These are phyloP conservation scores for Coelastrella sp. DNA, from an alignment of 139 green algal genomes.

Conservation along the genomic window DNA sequence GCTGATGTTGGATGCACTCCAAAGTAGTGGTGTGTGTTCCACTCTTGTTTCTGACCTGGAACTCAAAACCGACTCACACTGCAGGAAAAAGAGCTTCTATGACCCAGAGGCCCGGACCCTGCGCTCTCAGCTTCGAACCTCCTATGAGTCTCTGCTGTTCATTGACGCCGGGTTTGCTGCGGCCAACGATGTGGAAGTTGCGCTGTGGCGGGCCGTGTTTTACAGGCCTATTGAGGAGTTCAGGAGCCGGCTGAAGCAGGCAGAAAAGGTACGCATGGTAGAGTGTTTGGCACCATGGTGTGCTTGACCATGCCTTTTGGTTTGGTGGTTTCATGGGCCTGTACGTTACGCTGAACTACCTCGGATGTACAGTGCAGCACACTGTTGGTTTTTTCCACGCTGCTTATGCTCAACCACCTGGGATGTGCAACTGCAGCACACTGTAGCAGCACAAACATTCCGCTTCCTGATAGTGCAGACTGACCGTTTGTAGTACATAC, in stretches of 20 bases:
- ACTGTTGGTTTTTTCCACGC: too few species aligned
- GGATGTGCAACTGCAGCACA: too few species aligned
- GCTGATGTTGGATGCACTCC: not conserved
- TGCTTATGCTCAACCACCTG: too few species aligned
- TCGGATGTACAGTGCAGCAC: too few species aligned
- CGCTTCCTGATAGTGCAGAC: too few species aligned
- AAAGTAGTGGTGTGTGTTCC: not conserved
- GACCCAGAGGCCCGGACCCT: slow-evolving; percentile 65
- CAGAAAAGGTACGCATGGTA: slow-evolving; percentile 42
- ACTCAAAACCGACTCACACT: not conserved
- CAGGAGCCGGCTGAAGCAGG: slow-evolving; percentile 54
- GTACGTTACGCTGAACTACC: too few species aligned
- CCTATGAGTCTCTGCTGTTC: slow-evolving; percentile 72
- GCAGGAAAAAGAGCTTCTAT: slow-evolving; percentile 67
- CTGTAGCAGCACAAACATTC: too few species aligned
- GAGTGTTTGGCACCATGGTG: not conserved
- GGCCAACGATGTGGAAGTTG: slow-evolving; percentile 64
- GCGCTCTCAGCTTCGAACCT: slow-evolving; percentile 60
- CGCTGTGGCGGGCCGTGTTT: slow-evolving; percentile 79
- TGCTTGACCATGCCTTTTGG: too few species aligned
- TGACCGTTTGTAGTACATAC: too few species aligned
- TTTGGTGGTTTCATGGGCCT: too few species aligned
- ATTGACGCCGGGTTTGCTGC: slow-evolving; percentile 63
- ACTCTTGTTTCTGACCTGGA: not conserved
- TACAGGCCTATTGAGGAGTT: slow-evolving; percentile 88